A percentile compares a stretch with the other conserved stretches of the same genome.
Conservation (phyloP, 2,329 filamentous ascomycete genomes). For the Ophiocordyceps australis region DNA sequence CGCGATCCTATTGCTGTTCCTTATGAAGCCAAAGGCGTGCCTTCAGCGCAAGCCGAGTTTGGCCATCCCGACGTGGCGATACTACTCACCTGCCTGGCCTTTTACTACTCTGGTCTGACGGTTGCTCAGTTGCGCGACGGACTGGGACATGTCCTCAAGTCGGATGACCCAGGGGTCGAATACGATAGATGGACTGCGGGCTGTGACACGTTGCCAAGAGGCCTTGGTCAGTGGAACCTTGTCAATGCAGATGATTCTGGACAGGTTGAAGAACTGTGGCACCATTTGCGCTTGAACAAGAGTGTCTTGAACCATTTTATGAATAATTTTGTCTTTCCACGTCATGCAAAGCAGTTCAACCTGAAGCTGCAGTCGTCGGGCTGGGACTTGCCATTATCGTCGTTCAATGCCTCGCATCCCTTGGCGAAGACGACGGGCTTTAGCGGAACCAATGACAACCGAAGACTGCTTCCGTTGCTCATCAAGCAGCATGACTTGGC, state of each 20-base stretch:
- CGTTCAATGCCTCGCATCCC: slow-evolving; percentile 5
- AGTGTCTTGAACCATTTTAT: slow-evolving; percentile 40
- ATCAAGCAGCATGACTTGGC: slow-evolving; percentile 43
- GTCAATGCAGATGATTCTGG: slow-evolving; percentile 40
- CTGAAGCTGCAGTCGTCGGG: slow-evolving; percentile 45
- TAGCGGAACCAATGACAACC: slow-evolving; percentile 53
- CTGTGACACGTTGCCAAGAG: slow-evolving; percentile 20
- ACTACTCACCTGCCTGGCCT: slow-evolving; percentile 43
- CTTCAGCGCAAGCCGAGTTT: slow-evolving; percentile 1
- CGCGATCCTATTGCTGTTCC: slow-evolving; percentile 12
- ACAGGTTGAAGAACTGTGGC: slow-evolving; percentile 32
- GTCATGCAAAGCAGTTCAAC: slow-evolving; percentile 44
- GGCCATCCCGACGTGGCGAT: slow-evolving; percentile 49
- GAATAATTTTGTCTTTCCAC: slow-evolving; percentile 46
- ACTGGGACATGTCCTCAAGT: slow-evolving; percentile 27
- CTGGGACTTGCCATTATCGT: slow-evolving; percentile 44
- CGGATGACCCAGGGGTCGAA: slow-evolving; percentile 35
- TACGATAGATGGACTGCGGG: slow-evolving; percentile 31
- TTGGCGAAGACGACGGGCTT: slow-evolving; percentile 40
- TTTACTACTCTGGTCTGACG: slow-evolving; percentile 44
- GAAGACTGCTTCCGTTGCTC: slow-evolving; percentile 37
- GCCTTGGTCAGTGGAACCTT: slow-evolving; percentile 29
- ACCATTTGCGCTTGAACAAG: slow-evolving; percentile 25
- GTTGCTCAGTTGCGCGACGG: slow-evolving; percentile 10
- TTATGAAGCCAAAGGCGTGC: slow-evolving; percentile 1